Percentiles rank a stretch among this genome's conserved stretches.
Evolutionary conservation across 1,139 yeast genomes (phyloP).

Genomic region (Pichia sp.): DNA sequence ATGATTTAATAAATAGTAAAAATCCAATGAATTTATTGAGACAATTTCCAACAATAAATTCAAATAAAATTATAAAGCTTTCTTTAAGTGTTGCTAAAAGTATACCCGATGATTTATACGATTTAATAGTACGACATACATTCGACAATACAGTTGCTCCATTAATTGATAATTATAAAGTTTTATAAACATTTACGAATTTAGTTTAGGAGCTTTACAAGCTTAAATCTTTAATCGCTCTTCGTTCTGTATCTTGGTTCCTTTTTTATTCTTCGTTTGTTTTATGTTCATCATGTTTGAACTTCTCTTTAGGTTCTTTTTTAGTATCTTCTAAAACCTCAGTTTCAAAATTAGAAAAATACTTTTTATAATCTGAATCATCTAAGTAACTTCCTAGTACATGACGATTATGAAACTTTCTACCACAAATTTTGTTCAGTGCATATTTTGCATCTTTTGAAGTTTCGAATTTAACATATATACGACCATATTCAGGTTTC

Average conservation of each 20-base stretch:
- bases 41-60: constrained; percentile 66
- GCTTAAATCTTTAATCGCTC: not conserved
- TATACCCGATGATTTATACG: constrained; percentile 63
- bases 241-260: not conserved
- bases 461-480: constrained; percentile 58
- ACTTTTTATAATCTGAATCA: constrained; percentile 38
- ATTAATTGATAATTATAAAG: constrained; percentile 24
- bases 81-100: constrained; percentile 73
- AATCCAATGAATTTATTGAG: constrained; percentile 75
- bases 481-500: constrained; percentile 62
- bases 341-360: not conserved
- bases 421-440: constrained; percentile 58
- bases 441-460: constrained; percentile 52
- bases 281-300: not conserved
- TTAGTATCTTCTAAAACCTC: not conserved
- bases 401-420: constrained; percentile 62
- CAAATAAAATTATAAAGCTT: constrained; percentile 68
- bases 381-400: constrained; percentile 61
- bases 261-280: not conserved
- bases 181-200: not conserved
- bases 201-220: not conserved
- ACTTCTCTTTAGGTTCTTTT: not conserved
- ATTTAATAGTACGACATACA: constrained; percentile 64
- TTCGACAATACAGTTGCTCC: constrained; percentile 46
- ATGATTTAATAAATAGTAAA: constrained; percentile 46